Evolutionary conservation across 202 grass and related monocot genomes (phyloP), one percentile per base, ranked within the genome.

Genomic region (Setaria italica): DNA sequence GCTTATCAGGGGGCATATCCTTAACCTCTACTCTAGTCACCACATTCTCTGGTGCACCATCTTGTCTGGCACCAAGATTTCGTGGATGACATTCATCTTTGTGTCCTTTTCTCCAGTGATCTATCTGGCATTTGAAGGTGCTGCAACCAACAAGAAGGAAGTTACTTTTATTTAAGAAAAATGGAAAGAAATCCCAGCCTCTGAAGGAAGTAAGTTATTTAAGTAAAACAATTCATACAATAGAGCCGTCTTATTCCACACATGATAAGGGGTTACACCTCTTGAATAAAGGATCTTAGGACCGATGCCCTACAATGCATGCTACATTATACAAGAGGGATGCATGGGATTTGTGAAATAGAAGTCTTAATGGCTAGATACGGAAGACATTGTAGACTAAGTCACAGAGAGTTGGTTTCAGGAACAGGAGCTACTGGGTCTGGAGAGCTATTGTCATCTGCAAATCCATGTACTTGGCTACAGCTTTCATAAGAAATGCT

Each of bases 71-170:
- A 85, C 45, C 63, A 77, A 76, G 15, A 71, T 15, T 54, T 87
- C 25, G 35, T 67, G 70, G 78, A 50, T 78, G 74, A 66, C 93
- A 95, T 72, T 88, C 79, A 56, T 88, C 85, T 88, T 87, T 92
- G 83, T 95, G 93, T 45, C 82, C 93, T 85, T 82, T 75, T 89
- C 90, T 90, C 93, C 90, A 95, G 51, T 95, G 90, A 58, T 66
- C 77, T 86, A 90, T 92, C 50, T 95, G 93, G 59, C 93, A 95
- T 67, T 90, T 90, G 66, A 89, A 49, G 34, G 90, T 86, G 65
- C 93, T 92, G 87, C 84, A 84, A 82, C 33, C 63, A 87, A 84
- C n/a, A 80, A 80, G 33, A 81, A 32, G 33, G 17, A 81, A 62
- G 66, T 89, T 81, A 76, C 6, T 25, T 25, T 25, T 25, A 59